Conservation (phyloP, 352 stramenopile species). For the Phytophthora lateralis region DNA sequence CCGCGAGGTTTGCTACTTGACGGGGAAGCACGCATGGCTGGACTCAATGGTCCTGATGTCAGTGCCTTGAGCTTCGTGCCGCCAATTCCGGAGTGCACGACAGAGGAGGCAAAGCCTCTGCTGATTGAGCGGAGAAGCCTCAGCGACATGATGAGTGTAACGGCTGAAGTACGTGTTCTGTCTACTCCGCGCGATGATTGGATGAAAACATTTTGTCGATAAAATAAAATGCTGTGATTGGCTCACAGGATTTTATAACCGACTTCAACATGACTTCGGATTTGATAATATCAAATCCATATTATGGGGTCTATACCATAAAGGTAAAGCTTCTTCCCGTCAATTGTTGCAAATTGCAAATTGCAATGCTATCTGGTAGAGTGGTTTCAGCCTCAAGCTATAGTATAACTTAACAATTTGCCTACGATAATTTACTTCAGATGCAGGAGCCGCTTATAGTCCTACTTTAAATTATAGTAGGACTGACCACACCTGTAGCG, state of each 20-base stretch:
- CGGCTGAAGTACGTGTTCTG: neutral
- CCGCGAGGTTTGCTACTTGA: slow-evolving; percentile 15
- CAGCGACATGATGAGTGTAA: slow-evolving; percentile 6
- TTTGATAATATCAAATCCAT: no score
- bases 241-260: neutral
- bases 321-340: no score
- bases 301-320: no score
- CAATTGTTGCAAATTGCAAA: no score
- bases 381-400: no score
- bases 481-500: no score
- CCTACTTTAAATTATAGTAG: no score
- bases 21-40: slow-evolving; percentile 8
- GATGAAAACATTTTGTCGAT: neutral
- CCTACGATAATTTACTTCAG: no score
- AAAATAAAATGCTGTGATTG: neutral
- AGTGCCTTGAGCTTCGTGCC: neutral
- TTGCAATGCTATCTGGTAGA: no score
- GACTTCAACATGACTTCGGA: neutral
- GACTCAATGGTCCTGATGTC: neutral
- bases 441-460: no score
- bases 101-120: neutral
- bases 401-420: no score
- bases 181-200: slow-evolving; percentile 1
- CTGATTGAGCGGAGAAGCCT: neutral
- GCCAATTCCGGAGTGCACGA: slow-evolving; percentile 11